Conservation (phyloP, 441 rosid genomes). For the Syzygium syzygioides region DNA sequence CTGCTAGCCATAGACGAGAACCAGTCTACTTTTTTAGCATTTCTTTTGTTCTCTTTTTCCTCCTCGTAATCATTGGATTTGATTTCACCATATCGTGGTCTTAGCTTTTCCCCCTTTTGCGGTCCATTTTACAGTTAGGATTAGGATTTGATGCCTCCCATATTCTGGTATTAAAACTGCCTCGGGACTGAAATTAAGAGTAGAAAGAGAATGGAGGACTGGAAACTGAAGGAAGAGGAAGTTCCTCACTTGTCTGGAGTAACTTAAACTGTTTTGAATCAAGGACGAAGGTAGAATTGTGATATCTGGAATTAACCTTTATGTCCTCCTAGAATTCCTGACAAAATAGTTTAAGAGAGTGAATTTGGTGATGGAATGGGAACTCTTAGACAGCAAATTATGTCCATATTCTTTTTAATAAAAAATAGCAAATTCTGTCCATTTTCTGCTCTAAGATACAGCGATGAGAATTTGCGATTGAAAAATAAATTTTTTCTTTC, state of each 20-base stretch:
- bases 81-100: not conserved
- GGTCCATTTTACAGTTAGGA: not conserved
- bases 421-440: not conserved
- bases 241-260: not conserved
- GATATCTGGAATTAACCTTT: not conserved
- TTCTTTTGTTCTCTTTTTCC: not conserved
- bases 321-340: not conserved
- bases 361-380: not conserved
- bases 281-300: not conserved
- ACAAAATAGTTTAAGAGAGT: not conserved
- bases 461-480: not conserved
- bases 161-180: not conserved
- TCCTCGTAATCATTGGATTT: not conserved
- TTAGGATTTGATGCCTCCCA: not conserved
- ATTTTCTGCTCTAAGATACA: not conserved
- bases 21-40: not conserved
- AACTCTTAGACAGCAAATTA: not conserved
- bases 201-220: not conserved
- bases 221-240: not conserved
- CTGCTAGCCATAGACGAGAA: not conserved
- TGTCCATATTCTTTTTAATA: not conserved
- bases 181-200: not conserved
- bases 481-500: not conserved
- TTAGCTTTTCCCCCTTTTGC: not conserved
- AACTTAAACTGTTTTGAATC: not conserved